phyloP scores from a whole-genome alignment of 1,139 yeast genomes.

The Debaryomyces udenii region DNA sequence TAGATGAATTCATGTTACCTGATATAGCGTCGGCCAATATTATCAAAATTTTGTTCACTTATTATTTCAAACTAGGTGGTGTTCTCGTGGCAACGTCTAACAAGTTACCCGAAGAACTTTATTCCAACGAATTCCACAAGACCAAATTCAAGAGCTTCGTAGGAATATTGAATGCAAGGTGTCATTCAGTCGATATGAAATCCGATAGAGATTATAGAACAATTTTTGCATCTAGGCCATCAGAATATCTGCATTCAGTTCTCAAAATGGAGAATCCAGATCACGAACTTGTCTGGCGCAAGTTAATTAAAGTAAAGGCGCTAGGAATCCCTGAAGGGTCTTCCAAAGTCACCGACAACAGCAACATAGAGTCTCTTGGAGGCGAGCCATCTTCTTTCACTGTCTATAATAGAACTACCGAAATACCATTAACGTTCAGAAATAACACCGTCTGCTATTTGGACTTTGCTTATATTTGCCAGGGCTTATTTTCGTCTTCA shows the following conservation, averaged over 20 bases:
- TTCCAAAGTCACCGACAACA: slow-evolving; percentile 15
- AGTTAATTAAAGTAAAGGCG: slow-evolving; percentile 26
- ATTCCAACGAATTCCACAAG: slow-evolving; percentile 64
- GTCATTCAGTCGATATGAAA: slow-evolving; percentile 65
- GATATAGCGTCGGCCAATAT: slow-evolving; percentile 74
- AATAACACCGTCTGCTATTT: slow-evolving; percentile 48
- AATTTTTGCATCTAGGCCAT: slow-evolving; percentile 34
- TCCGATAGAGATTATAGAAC: slow-evolving; percentile 59
- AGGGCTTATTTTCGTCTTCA: slow-evolving; percentile 61
- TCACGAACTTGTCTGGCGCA: slow-evolving; percentile 41
- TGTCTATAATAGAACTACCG: slow-evolving; percentile 59
- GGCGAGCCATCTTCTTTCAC: slow-evolving; percentile 36
- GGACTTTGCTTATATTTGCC: slow-evolving; percentile 59
- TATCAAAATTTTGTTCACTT: slow-evolving; percentile 63
- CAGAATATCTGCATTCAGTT: slow-evolving; percentile 30
- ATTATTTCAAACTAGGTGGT: slow-evolving; percentile 73
- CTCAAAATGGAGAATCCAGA: slow-evolving; percentile 26
- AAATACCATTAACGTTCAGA: slow-evolving; percentile 46
- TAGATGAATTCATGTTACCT: slow-evolving; percentile 77
- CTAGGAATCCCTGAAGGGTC: slow-evolving; percentile 19
- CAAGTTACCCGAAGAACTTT: slow-evolving; percentile 69
- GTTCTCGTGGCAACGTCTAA: slow-evolving; percentile 75
- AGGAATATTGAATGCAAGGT: slow-evolving; percentile 59
- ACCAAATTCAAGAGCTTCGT: slow-evolving; percentile 60
- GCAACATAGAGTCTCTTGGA: slow-evolving; percentile 24